Percentiles rank a stretch among this genome's conserved stretches.
Conservation (phyloP, 495 filamentous ascomycete species). For the Aspergillus olivimuriae region DNA sequence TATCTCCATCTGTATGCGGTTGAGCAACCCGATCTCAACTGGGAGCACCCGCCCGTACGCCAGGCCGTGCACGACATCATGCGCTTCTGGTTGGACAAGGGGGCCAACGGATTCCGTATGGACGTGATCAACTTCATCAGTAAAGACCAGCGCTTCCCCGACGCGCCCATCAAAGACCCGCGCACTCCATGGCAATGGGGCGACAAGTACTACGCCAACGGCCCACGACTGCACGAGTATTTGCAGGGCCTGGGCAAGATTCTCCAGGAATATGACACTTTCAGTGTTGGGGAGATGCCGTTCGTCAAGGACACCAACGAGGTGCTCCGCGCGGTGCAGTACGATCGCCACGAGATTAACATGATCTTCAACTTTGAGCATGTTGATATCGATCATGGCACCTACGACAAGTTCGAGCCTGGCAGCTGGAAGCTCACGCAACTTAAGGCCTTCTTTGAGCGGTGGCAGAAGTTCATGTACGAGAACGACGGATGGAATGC, state of each 20-base stretch:
- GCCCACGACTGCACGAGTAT: conserved; percentile 61
- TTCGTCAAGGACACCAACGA: conserved; percentile 52
- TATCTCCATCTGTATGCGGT: conserved; percentile 63
- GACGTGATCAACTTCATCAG: conserved; percentile 63
- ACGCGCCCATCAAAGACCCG: conserved; percentile 52
- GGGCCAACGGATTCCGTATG: conserved; percentile 64
- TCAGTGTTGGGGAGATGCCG: conserved; percentile 69
- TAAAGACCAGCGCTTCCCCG: conserved; percentile 54
- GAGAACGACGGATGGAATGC: conserved; percentile 67
- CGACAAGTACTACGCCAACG: conserved; percentile 54
- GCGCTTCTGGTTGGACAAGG: conserved; percentile 66
- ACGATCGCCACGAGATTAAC: conserved; percentile 55
- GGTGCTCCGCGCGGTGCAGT: conserved; percentile 53
- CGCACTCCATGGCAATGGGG: conserved; percentile 47
- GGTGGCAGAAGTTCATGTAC: conserved; percentile 64
- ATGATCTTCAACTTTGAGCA: conserved; percentile 75
- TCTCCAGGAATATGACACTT: conserved; percentile 60
- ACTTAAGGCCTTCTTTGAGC: conserved; percentile 52
- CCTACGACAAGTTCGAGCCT: conserved; percentile 43
- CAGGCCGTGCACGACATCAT: conserved; percentile 62
- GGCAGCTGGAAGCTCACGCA: conserved; percentile 48
- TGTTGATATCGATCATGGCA: conserved; percentile 52
- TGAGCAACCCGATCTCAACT: conserved; percentile 70
- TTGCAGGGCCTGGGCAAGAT: conserved; percentile 55
- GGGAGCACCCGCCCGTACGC: conserved; percentile 57